phyloP scores from a whole-genome alignment of 2,329 filamentous ascomycete genomes.

The Seiridium unicorne region DNA sequence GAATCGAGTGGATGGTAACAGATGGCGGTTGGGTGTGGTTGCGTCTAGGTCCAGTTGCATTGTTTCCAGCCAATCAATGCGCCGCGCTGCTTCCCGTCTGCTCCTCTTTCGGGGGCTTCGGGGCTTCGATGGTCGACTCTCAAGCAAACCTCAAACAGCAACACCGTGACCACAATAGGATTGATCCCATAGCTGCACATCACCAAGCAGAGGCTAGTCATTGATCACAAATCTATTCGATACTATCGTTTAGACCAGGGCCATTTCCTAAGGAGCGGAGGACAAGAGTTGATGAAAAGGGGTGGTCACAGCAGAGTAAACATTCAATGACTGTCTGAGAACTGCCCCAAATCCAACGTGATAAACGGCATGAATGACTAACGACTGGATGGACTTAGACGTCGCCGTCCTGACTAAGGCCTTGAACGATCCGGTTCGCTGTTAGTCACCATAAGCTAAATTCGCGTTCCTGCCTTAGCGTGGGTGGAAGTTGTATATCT shows the following conservation, averaged over 20 bases:
- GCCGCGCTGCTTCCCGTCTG: not conserved
- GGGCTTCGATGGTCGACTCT: not conserved
- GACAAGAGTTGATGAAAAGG: no score
- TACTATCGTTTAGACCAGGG: no score
- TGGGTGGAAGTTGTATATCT: not conserved
- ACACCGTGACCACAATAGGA: no score
- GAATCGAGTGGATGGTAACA: not conserved
- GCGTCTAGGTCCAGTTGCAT: not conserved
- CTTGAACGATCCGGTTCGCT: not conserved
- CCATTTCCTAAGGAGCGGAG: no score
- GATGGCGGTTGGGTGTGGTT: not conserved
- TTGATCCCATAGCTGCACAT: no score
- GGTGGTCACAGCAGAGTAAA: no score
- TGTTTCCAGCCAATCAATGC: not conserved
- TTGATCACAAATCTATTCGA: no score
- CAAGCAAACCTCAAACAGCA: constrained; percentile 1
- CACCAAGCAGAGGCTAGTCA: no score
- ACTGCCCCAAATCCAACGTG: no score
- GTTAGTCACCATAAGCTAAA: not conserved
- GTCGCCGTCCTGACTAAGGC: not conserved
- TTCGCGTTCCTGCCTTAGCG: constrained; percentile 4
- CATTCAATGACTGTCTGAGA: no score
- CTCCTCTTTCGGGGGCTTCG: not conserved
- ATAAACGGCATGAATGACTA: no score
- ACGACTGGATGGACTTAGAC: no score